A percentile compares a stretch with the other conserved stretches of the same genome.
Evolutionary conservation across 2,329 filamentous ascomycete species (phyloP).

Genomic region (Trichophyton verrucosum): DNA sequence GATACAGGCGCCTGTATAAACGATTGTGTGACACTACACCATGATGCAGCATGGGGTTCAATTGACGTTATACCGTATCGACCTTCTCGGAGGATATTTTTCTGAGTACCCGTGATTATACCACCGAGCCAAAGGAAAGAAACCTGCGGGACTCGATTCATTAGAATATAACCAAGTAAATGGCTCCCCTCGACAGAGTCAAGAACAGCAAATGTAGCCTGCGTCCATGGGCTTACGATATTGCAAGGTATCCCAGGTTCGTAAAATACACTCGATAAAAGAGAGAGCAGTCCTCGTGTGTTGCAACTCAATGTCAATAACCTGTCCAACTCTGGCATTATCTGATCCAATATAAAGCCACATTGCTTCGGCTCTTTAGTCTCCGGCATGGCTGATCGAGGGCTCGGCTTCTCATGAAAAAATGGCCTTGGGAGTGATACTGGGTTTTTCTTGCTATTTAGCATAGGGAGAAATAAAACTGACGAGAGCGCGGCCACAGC

Average conservation of each 20-base stretch:
- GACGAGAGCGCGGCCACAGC: conserved; percentile 17
- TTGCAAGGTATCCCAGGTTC: conserved; percentile 21
- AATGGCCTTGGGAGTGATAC: not conserved
- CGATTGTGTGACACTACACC: conserved; percentile 20
- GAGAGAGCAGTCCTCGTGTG: conserved; percentile 15
- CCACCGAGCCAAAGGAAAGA: conserved; percentile 22
- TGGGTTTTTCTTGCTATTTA: conserved; percentile 1
- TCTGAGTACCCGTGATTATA: conserved; percentile 16
- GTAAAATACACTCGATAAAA: conserved; percentile 21
- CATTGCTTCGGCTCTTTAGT: not conserved
- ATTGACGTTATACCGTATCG: conserved; percentile 17
- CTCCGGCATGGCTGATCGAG: no score
- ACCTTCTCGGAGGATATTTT: conserved; percentile 14
- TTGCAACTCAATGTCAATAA: conserved; percentile 20
- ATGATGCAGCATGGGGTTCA: conserved; percentile 20
- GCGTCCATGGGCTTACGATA: conserved; percentile 19
- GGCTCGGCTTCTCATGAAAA: not conserved
- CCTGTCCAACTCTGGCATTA: conserved; percentile 11
- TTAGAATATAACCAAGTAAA: conserved; percentile 18
- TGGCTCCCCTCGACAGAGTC: conserved; percentile 13
- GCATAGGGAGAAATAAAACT: conserved; percentile 16
- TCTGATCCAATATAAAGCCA: not conserved
- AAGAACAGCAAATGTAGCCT: conserved; percentile 19
- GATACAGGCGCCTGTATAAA: conserved; percentile 19
- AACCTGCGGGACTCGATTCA: conserved; percentile 17